Base-by-base conservation (phyloP, 495 filamentous ascomycete species). In the Hypomontagnella submonticulosa region DNA sequence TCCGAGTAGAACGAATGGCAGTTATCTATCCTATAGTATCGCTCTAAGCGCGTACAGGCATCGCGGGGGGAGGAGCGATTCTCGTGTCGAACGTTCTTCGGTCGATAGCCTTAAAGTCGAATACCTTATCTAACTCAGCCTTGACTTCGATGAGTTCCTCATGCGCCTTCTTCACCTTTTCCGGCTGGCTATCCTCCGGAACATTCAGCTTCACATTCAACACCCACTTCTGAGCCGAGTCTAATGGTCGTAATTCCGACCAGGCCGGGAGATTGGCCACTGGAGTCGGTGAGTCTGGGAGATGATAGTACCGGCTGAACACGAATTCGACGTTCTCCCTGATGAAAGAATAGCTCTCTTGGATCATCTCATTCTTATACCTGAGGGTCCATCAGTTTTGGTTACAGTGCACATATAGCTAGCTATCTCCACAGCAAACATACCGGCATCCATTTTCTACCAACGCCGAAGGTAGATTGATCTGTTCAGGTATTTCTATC, bases 271-370 rank as follows among this genome's bases (percentile, higher is more conserved):
- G 33, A 68, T 56, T 32, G 62, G 27, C 15, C 12, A 56, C 49
- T 42, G 72, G 64, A 3, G 23, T 57, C 57, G 33, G 34, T 0
- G 72, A 57, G 1, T 70, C 53, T 27, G 63, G 67, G 7, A 71
- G 56, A 9, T 61, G 48, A 54, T 75, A 77, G 50, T 71, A 67
- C 34, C 72, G 70, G 30, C 69, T 74, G 42, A 82, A 63, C n/a
- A 67, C 59, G 20, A 77, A 82, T 61, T 81, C 79, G 37, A 80
- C 54, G 23, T 72, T 72, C 15, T 79, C 74, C 23, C 71, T 65
- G 53, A 75, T 77, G 71, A 78, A 82, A 4, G 73, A 70, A 61
- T 80, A 77, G 19, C 75, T 72, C 55, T 82, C 79, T 44, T 80
- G 76, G n/a, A 81, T 64, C 4, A 72, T 54, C 55, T 79, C 73